These are phyloP conservation scores for Phylloporus sp. DNA, from an alignment of 1,284 basidiomycete genomes.

Conservation along the genomic window DNA sequence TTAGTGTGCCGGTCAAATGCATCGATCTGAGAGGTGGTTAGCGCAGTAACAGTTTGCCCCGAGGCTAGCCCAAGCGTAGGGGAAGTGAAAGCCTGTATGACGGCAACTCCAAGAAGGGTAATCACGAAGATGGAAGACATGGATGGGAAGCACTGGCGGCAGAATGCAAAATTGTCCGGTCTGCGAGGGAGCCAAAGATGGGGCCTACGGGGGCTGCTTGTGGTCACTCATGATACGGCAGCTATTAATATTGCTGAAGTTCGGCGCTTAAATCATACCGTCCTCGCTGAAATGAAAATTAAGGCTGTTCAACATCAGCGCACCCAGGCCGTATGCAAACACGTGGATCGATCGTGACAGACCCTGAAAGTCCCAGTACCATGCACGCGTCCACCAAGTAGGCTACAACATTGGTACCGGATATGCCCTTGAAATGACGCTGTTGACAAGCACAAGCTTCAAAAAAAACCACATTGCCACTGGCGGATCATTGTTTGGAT, in stretches of 20 bases:
- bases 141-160: not conserved
- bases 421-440: not conserved
- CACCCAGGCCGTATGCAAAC: too few relatives aligned
- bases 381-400: too few relatives aligned
- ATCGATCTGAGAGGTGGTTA: conserved; percentile 47
- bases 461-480: too few relatives aligned
- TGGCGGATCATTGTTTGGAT: too few relatives aligned
- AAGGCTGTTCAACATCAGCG: too few relatives aligned
- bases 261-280: too few relatives aligned
- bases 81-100: conserved; percentile 26
- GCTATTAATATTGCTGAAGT: too few relatives aligned
- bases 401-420: not conserved
- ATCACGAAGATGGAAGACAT: conserved; percentile 21
- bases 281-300: too few relatives aligned
- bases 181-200: not conserved
- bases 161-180: not conserved
- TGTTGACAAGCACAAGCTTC: not conserved
- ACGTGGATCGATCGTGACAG: too few relatives aligned
- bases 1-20: conserved; percentile 56
- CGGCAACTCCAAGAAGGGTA: conserved; percentile 17
- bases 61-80: conserved; percentile 18
- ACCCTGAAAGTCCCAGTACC: too few relatives aligned
- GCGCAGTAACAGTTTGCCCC: conserved; percentile 43
- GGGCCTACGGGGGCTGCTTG: not conserved
- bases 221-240: not conserved